A percentile compares a stretch with the other conserved stretches of the same genome.
phyloP scores from a whole-genome alignment of 371 early-diverging fungal genomes.

The Coemansia sp. region DNA sequence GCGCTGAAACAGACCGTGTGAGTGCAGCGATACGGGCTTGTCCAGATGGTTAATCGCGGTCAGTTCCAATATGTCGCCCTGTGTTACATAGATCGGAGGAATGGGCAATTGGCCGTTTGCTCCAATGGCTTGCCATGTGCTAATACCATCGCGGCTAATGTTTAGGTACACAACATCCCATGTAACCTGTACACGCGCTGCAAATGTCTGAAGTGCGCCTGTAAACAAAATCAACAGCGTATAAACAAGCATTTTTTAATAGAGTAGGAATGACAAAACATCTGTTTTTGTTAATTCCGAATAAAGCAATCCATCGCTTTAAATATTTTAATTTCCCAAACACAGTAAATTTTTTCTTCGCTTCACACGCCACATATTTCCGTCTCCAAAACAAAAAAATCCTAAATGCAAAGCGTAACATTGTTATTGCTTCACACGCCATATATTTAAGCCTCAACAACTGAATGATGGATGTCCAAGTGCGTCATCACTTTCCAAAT shows the following conservation, averaged over 20 bases:
- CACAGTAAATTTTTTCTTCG: too few relatives aligned
- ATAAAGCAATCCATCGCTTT: too few relatives aligned
- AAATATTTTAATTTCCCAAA: too few relatives aligned
- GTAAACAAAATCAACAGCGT: background rate
- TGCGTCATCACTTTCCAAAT: too few relatives aligned
- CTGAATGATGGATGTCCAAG: too few relatives aligned
- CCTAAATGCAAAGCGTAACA: too few relatives aligned
- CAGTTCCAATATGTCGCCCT: slow-evolving; percentile 59
- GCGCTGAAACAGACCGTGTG: slow-evolving; percentile 69
- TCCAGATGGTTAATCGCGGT: slow-evolving; percentile 61
- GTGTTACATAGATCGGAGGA: slow-evolving; percentile 23
- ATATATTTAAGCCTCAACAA: too few relatives aligned
- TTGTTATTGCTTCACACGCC: too few relatives aligned
- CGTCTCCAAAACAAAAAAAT: too few relatives aligned
- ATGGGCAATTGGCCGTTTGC: slow-evolving; percentile 72
- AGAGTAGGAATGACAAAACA: too few relatives aligned
- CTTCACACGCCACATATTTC: too few relatives aligned
- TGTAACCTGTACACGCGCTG: slow-evolving; percentile 41
- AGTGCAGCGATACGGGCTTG: slow-evolving; percentile 61
- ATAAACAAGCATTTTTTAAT: background rate
- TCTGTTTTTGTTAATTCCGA: too few relatives aligned
- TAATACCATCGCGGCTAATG: slow-evolving; percentile 60
- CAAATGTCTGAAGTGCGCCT: background rate
- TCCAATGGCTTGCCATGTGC: slow-evolving; percentile 61
- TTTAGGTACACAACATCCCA: slow-evolving; percentile 70